These are phyloP conservation scores for Penicillium sp. DNA, from an alignment of 2,329 filamentous ascomycete species.

Conservation along the genomic window DNA sequence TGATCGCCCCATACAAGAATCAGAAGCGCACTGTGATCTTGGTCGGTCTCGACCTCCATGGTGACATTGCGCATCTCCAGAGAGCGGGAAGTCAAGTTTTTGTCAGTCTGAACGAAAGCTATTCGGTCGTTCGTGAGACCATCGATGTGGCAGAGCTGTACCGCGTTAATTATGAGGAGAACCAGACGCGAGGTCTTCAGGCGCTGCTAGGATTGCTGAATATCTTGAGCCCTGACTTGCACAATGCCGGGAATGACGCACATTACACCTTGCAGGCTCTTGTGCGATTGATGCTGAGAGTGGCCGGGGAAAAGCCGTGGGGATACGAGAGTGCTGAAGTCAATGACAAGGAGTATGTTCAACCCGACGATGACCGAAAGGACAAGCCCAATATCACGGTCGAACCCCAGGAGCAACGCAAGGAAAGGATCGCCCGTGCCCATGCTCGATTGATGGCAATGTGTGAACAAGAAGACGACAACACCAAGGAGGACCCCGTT, in stretches of 20 bases:
- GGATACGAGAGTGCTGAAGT: not conserved
- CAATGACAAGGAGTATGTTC: not conserved
- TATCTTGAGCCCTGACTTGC: constrained; percentile 63
- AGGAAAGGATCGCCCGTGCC: not conserved
- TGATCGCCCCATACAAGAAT: constrained; percentile 9
- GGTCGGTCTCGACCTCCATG: constrained; percentile 69
- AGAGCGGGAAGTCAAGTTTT: constrained; percentile 60
- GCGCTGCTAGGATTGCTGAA: constrained; percentile 63
- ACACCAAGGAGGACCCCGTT: not conserved
- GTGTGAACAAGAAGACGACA: not conserved
- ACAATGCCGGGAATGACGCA: constrained; percentile 86
- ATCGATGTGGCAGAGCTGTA: constrained; percentile 74
- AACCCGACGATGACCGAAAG: not conserved
- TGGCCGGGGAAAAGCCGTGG: not conserved
- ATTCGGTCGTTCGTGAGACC: constrained; percentile 56
- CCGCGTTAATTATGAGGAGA: constrained; percentile 57
- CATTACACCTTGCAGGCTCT: constrained; percentile 73
- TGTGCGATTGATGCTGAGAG: constrained; percentile 52
- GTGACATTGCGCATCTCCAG: constrained; percentile 68
- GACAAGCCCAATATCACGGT: not conserved
- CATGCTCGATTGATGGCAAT: not conserved
- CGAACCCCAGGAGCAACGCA: not conserved
- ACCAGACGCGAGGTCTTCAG: constrained; percentile 56
- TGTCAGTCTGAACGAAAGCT: not conserved
- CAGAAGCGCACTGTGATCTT: constrained; percentile 63